Evolutionary conservation across 2,329 filamentous ascomycete species (phyloP).

Genomic region (Geoglossum cookeanum): DNA sequence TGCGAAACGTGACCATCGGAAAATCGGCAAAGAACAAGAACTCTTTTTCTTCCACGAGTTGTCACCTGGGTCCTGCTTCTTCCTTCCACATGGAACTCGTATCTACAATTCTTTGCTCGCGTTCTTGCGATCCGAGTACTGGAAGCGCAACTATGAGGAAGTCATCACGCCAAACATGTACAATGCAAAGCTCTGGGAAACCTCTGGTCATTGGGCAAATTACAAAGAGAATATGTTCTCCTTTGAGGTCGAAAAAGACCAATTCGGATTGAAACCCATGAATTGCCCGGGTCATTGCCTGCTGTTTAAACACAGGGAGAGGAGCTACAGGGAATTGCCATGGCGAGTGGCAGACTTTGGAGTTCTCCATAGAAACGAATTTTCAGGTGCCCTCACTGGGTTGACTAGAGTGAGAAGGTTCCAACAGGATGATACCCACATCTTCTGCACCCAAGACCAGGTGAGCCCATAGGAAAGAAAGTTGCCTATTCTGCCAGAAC

Average conservation of each 20-base stretch:
- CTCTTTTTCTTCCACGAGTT: slow-evolving; percentile 92
- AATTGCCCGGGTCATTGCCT: slow-evolving; percentile 92
- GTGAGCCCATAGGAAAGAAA: slow-evolving; percentile 13
- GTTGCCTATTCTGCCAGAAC: background rate
- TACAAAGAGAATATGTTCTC: slow-evolving; percentile 94
- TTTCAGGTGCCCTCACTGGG: slow-evolving; percentile 76
- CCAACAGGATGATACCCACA: slow-evolving; percentile 90
- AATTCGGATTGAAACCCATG: slow-evolving; percentile 86
- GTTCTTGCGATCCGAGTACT: slow-evolving; percentile 74
- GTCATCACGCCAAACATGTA: slow-evolving; percentile 95
- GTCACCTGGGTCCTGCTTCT: slow-evolving; percentile 87
- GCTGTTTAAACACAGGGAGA: slow-evolving; percentile 65
- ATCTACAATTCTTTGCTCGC: slow-evolving; percentile 80
- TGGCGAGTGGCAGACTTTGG: slow-evolving; percentile 91
- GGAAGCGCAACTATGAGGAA: slow-evolving; percentile 83
- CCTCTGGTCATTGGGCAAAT: slow-evolving; percentile 82
- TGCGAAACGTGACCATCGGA: slow-evolving; percentile 89
- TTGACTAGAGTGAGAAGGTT: slow-evolving; percentile 86
- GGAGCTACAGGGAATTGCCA: slow-evolving; percentile 78
- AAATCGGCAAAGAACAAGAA: slow-evolving; percentile 87
- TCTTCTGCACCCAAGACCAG: slow-evolving; percentile 79
- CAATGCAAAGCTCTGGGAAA: slow-evolving; percentile 84
- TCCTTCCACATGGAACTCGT: slow-evolving; percentile 76
- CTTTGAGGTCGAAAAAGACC: slow-evolving; percentile 66
- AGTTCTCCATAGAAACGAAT: slow-evolving; percentile 86